Evolutionary conservation across 371 early-diverging fungal species (phyloP), one percentile per base, ranked within the genome.

Genomic region (Saksenaea oblongispora): DNA sequence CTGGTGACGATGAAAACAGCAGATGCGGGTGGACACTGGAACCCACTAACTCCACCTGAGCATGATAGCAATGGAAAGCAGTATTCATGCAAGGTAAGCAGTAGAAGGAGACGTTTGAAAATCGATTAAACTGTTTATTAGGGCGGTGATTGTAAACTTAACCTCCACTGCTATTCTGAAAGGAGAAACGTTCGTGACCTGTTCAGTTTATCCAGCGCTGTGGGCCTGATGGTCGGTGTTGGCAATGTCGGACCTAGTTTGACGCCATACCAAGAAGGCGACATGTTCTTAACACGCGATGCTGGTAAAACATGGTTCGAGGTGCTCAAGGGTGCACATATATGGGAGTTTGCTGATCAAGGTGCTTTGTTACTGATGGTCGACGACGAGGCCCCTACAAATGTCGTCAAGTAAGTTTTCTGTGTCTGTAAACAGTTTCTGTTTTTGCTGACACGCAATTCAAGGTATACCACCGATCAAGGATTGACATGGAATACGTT

Each of bases 161-260:
- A 97, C 59, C 69, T 97, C 24, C 95, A 94, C 66, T 85, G 91
- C 47, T 94, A 91, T 61, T 89, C 94, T 4, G 91, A 92, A 67
- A 84, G 91, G 17, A 79, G 81, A 37, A 92, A 94, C 57, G 82
- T 87, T 0, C 87, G 88, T 26, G 92, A 93, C 68, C 67, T 91
- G 11, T 93, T 92, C 65, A 91, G 93, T 61, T 78, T 89, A 0
- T 74, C 89, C 0, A 87, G 91, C 18, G 94, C 96, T 3, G 88
- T 92, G 1, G 99, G 99, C 1, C 66, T 98, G 44, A 87, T 93
- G 79, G 83, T 98, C 41, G 99, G 92, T 22, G 93, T 97, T 3
- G 98, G 98, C 27, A 98, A 93, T 67, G 94, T 94, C 1, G 99
- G 98, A 2, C 39, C 67, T 0, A 65, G 69, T 8, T 75, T 98